Evolutionary conservation across 2,329 filamentous ascomycete species (phyloP), one percentile per base, ranked within the genome.

Genomic region (Dothiorella sarmentorum): DNA sequence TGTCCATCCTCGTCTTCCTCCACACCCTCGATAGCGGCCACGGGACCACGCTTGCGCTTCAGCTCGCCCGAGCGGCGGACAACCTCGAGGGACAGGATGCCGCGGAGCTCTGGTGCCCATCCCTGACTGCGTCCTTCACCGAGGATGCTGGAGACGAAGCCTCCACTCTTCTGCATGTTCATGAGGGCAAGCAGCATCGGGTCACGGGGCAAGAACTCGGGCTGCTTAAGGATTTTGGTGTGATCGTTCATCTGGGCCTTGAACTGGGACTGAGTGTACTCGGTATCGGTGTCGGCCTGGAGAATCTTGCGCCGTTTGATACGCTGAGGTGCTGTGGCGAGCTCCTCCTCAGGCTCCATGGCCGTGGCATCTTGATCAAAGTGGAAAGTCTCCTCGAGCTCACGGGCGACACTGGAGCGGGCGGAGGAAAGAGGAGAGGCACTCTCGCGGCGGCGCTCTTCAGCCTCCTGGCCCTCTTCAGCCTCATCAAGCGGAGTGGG

Each of bases 31-130:
- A 93, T 91, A 43, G 88, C 89, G 63, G 94, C 85, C 22, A 89
- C 91, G 66, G 88, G 91, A 68, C 96, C 91, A 42, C 94, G 87
- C 81, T 99, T 99, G 60, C 94, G 85, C 82, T 97, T 99, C 58
- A 93, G 82, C 61, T 96, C 91, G 60, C 86, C 88, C 40, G 87
- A 82, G 59, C 85, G 85, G 61, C 87, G 86, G 15, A 96, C 82
- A 13, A 90, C 82, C 63, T 95, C 90, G 40, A 97, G 79, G 1
- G 91, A 96, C n/a, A 97, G 79, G 67, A 99, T 85, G n/a, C 89
- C 91, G 61, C 90, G 87, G 18, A 99, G 82, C 75, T 99, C 94
- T 0, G 93, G 93, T 3, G 93, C 93, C 92, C 91, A 97, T 40
- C 84, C 85, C 64, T 84, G 82, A 65, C 86, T 87, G 63, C 89